phyloP scores from a whole-genome alignment of 345 rosid species.

The Arabidopsis suecica region DNA sequence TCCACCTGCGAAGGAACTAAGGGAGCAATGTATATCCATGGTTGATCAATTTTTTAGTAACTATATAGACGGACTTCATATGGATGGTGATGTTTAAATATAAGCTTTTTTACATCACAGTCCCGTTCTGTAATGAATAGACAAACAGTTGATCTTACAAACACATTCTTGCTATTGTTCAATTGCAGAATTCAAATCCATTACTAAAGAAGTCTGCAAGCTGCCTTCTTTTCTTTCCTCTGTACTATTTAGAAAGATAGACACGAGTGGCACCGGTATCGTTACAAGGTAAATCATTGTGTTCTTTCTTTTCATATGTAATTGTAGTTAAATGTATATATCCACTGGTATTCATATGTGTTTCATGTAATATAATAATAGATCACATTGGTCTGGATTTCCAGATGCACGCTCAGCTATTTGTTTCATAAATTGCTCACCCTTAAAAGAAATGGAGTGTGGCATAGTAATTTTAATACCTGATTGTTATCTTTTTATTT shows the following conservation, averaged over 20 bases:
- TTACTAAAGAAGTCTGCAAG: conserved; percentile 81
- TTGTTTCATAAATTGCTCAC: not conserved
- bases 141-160: conserved; percentile 26
- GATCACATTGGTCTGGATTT: not conserved
- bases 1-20: conserved; percentile 71
- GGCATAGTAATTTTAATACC: conserved; percentile 3
- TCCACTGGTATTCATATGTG: not conserved
- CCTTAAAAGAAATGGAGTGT: not conserved
- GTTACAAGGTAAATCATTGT: conserved; percentile 68
- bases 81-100: conserved; percentile 60
- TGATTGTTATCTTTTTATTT: conserved; percentile 6
- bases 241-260: conserved; percentile 73
- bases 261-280: conserved; percentile 55
- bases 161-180: conserved; percentile 32
- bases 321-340: conserved; percentile 10
- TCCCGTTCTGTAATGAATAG: conserved; percentile 3
- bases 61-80: conserved; percentile 62
- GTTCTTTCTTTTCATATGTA: conserved; percentile 11
- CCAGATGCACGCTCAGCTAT: conserved; percentile 1
- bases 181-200: conserved; percentile 72
- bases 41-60: conserved; percentile 60
- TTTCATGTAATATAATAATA: not conserved
- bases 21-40: conserved; percentile 66
- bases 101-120: conserved; percentile 8
- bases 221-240: conserved; percentile 84